Percentiles rank a stretch among this genome's conserved stretches.
Conservation (phyloP, 2,329 filamentous ascomycete species). For the Immersiporthe knoxdaviesiana region DNA sequence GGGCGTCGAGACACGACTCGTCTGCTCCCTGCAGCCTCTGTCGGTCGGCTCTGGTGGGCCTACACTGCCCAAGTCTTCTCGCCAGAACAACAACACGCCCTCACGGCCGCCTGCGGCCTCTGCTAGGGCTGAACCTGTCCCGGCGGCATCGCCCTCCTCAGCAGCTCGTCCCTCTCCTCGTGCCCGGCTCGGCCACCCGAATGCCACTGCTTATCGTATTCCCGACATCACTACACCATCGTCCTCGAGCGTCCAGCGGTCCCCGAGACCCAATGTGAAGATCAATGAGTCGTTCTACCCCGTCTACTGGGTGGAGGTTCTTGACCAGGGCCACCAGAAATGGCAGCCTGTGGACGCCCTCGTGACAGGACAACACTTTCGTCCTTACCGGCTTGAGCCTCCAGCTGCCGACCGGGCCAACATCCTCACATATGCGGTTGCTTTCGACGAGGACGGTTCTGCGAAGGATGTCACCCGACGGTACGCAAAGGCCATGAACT, state of each 20-base stretch:
- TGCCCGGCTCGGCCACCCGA: slow-evolving; percentile 56
- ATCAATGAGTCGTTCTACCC: slow-evolving; percentile 76
- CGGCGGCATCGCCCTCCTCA: slow-evolving; percentile 35
- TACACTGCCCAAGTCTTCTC: slow-evolving; percentile 48
- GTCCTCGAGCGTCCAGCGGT: slow-evolving; percentile 30
- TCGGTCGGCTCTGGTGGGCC: slow-evolving; percentile 64
- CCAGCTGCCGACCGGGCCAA: slow-evolving; percentile 78
- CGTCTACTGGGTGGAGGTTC: slow-evolving; percentile 92
- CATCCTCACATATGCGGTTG: slow-evolving; percentile 79
- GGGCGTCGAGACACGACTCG: slow-evolving; percentile 80
- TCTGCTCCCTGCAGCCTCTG: slow-evolving; percentile 87
- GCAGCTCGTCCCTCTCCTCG: slow-evolving; percentile 45
- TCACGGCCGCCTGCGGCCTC: slow-evolving; percentile 32
- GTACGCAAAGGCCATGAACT: slow-evolving; percentile 86
- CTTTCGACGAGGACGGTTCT: slow-evolving; percentile 78
- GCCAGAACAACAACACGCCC: slow-evolving; percentile 36
- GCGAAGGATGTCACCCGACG: slow-evolving; percentile 85
- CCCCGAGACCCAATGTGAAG: slow-evolving; percentile 38
- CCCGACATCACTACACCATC: slow-evolving; percentile 44
- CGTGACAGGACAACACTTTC: slow-evolving; percentile 78
- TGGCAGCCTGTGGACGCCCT: slow-evolving; percentile 89
- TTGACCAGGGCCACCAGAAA: slow-evolving; percentile 83
- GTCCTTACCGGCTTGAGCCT: slow-evolving; percentile 78
- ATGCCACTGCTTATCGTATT: slow-evolving; percentile 56
- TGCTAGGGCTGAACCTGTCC: slow-evolving; percentile 3